Evolutionary conservation across 305 asterid genomes (phyloP).

Genomic region (Solanum hybrid): DNA sequence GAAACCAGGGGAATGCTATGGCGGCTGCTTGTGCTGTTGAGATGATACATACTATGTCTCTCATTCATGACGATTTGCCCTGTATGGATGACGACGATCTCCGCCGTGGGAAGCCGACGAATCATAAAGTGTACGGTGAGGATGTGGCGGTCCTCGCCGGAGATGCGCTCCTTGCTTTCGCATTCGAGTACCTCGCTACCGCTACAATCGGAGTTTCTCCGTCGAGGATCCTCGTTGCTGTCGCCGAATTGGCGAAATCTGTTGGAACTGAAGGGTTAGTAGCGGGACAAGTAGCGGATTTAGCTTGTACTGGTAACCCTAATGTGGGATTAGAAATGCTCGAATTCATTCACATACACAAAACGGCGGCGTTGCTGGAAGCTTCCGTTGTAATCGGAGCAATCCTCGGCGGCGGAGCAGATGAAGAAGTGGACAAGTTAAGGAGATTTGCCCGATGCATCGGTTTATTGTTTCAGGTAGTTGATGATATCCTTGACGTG

Average conservation of each 20-base stretch:
- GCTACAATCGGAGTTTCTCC: conserved; percentile 34
- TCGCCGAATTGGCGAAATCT: conserved; percentile 62
- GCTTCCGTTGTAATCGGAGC: conserved; percentile 75
- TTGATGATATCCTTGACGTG: conserved; percentile 76
- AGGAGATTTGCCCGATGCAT: conserved; percentile 60
- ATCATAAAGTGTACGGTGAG: conserved; percentile 67
- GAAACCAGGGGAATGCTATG: conserved; percentile 38
- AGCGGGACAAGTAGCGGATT: conserved; percentile 78
- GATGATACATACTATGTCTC: conserved; percentile 85
- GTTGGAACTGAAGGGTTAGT: conserved; percentile 71
- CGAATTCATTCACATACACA: conserved; percentile 65
- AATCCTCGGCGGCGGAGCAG: conserved; percentile 54
- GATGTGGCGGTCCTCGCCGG: conserved; percentile 76
- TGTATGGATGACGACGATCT: conserved; percentile 84
- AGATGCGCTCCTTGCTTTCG: conserved; percentile 52
- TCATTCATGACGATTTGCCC: conserved; percentile 79
- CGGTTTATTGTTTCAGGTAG: conserved; percentile 72
- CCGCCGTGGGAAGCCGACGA: conserved; percentile 77
- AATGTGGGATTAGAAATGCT: conserved; percentile 45
- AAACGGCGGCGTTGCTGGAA: conserved; percentile 67
- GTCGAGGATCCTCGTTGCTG: conserved; percentile 40
- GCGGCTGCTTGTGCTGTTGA: conserved; percentile 89
- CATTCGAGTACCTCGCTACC: conserved; percentile 52
- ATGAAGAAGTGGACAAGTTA: conserved; percentile 44
- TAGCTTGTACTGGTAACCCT: conserved; percentile 38